A percentile compares a stretch with the other conserved stretches of the same genome.
These are phyloP conservation scores for Entomortierella parvispora DNA, from an alignment of 192 early-diverging fungal species.

Conservation along the genomic window DNA sequence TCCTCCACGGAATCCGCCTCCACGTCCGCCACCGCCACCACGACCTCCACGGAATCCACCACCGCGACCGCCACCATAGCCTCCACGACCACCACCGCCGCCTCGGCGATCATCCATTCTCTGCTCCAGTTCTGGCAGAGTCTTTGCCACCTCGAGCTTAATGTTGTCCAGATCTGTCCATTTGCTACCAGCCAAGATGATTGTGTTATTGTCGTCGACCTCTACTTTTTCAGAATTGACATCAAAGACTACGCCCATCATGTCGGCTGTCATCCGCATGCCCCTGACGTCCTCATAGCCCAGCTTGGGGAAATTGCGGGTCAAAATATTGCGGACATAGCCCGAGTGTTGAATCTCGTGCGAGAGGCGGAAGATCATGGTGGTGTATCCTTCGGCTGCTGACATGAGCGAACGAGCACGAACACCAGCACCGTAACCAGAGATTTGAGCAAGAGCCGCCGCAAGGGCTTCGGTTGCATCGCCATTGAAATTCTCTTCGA, in stretches of 20 bases:
- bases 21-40: constrained; percentile 48
- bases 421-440: constrained; percentile 86
- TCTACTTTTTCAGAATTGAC: constrained; percentile 76
- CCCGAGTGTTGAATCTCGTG: constrained; percentile 82
- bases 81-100: constrained; percentile 41
- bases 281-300: constrained; percentile 77
- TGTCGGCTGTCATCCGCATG: constrained; percentile 89
- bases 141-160: constrained; percentile 71
- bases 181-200: constrained; percentile 67
- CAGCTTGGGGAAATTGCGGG: constrained; percentile 76
- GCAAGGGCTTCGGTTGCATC: constrained; percentile 82
- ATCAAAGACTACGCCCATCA: constrained; percentile 86
- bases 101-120: constrained; percentile 55
- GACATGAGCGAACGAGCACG: constrained; percentile 83
- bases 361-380: constrained; percentile 76
- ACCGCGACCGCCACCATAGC: constrained; percentile 59
- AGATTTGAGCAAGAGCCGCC: constrained; percentile 88
- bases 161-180: constrained; percentile 80
- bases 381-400: constrained; percentile 84
- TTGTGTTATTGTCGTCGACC: constrained; percentile 58
- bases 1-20: constrained; percentile 53
- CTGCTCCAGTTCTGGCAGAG: constrained; percentile 86
- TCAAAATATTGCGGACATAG: constrained; percentile 82
- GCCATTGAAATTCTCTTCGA: constrained; percentile 69
- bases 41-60: constrained; percentile 55